These are phyloP conservation scores for Ophiostoma fasciatum DNA, from an alignment of 2,329 filamentous ascomycete species.

Conservation along the genomic window DNA sequence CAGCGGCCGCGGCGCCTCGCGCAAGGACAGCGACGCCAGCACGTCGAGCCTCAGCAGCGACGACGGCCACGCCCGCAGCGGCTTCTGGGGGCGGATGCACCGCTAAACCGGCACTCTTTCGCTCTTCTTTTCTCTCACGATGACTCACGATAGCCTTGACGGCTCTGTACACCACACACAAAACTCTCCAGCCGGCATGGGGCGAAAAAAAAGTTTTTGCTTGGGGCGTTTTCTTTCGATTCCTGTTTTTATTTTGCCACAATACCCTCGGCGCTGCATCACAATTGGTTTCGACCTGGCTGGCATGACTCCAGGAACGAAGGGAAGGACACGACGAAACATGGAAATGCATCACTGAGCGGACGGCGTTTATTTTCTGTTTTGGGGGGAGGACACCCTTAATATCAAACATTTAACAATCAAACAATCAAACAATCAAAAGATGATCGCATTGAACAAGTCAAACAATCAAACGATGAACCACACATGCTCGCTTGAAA, in stretches of 20 bases:
- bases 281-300: constrained; percentile 4
- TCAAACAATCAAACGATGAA: neutral
- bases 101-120: constrained; percentile 12
- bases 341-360: neutral
- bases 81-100: constrained; percentile 26
- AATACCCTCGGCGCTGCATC: too few species aligned
- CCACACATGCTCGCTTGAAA: too few species aligned
- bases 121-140: constrained; percentile 1
- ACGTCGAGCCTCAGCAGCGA: constrained; percentile 14
- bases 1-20: constrained; percentile 1
- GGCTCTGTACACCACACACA: too few species aligned
- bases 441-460: neutral
- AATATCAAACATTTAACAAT: too few species aligned
- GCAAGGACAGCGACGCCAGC: constrained; percentile 19
- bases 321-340: constrained; percentile 1
- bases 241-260: neutral
- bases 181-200: too few species aligned
- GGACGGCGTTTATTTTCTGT: neutral
- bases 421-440: too few species aligned
- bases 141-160: too few species aligned
- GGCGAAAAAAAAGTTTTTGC: too few species aligned
- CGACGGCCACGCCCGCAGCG: constrained; percentile 10
- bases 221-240: neutral
- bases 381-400: neutral
- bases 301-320: constrained; percentile 8